Evolutionary conservation across 1,284 basidiomycete genomes (phyloP).

Genomic region (Trichosporon asahii): DNA sequence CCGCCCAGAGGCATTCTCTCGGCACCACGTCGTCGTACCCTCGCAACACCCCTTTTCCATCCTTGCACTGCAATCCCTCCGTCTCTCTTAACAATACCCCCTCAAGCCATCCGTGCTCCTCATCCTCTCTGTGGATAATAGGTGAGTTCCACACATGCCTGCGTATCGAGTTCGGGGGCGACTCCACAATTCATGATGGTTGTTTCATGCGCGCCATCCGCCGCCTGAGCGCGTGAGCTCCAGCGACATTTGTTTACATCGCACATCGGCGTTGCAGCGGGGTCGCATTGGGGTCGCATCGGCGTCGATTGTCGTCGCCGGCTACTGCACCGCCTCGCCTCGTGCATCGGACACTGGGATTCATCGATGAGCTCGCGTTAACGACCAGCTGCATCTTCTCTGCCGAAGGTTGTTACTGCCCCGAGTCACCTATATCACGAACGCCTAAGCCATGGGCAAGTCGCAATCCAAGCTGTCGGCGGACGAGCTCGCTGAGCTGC

Average conservation of each 20-base stretch:
- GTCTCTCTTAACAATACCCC: neutral
- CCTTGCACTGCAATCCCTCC: neutral
- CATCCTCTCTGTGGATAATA: neutral
- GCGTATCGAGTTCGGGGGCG: too few species aligned
- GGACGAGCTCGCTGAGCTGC: constrained; percentile 91
- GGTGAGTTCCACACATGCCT: too few species aligned
- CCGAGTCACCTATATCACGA: neutral
- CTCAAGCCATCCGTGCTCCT: neutral
- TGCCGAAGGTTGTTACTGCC: neutral
- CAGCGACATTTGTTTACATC: constrained; percentile 7
- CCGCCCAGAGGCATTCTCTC: neutral
- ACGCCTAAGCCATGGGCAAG: constrained; percentile 67
- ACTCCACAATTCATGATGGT: constrained; percentile 1
- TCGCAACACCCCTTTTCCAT: neutral
- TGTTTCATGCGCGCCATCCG: neutral
- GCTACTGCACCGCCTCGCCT: neutral
- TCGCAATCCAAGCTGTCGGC: constrained; percentile 93
- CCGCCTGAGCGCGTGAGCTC: neutral
- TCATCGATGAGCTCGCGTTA: neutral
- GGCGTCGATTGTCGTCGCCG: neutral
- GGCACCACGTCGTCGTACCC: constrained; percentile 4
- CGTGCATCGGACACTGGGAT: too few species aligned
- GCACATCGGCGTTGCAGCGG: too few species aligned
- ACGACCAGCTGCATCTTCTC: neutral
- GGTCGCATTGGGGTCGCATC: too few species aligned